Evolutionary conservation across 2,329 filamentous ascomycete species (phyloP), one percentile per base, ranked within the genome.

Genomic region (Colletotrichum chrysophilum): DNA sequence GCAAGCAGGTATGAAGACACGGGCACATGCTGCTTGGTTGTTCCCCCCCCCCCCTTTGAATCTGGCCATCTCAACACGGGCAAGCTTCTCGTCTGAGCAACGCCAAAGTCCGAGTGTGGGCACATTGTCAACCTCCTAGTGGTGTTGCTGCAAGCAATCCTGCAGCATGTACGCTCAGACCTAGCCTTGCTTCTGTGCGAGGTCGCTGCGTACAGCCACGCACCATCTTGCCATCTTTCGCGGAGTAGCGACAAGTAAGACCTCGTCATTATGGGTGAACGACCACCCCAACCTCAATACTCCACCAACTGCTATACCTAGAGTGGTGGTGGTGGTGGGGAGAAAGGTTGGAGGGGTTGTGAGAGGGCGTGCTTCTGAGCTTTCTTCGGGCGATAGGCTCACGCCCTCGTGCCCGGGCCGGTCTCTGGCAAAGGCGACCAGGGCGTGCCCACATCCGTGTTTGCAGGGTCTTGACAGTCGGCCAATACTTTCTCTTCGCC

Each of bases 91-190:
- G 24, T 71, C 21, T 24, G 38, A 75, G 56, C 69, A 21, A 32
- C 32, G 38, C 61, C 64, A 48, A 26, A 60, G 24, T 34, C 55
- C 38, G 26, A 56, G 34, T 26, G 16, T 65, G 58, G 56, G 26
- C 32, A 60, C 48, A 66, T 14, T 48, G 16, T n/a, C 38, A 52
- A 36, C 21, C 18, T 32, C 36, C 38, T 56, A 32, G 64, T 48
- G 70, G 21, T 68, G 32, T 61, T 73, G 43, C 65, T 74, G 71
- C 76, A 75, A 73, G 75, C 56, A 76, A 78, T 73, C 36, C 72
- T 77, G 77, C 77, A 77, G 74, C 70, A 78, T 77, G 67, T 70
- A 74, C 73, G 67, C 76, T 69, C 75, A 74, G 76, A 77, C 66
- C 43, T 64, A 34, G 58, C 66, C 56, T 68, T 61, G 56, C 73